Base-by-base conservation (phyloP, 495 filamentous ascomycete genomes). In the Xylaria sp. region DNA sequence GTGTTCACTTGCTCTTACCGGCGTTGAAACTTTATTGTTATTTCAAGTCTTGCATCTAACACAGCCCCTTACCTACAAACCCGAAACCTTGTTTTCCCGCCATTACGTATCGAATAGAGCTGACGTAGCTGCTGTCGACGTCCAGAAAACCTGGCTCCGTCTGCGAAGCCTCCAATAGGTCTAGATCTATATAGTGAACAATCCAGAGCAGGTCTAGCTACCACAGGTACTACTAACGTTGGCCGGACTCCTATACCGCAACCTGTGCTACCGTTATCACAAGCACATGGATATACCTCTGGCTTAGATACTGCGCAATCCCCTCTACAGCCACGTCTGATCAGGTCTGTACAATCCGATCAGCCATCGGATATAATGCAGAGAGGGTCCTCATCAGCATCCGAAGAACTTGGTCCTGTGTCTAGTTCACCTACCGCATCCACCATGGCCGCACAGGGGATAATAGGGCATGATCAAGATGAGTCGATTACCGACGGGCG, bases 401-500 rank as follows among this genome's bases (percentile, higher is more conserved):
- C 76, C 33, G 77, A 79, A 74, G 77, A 79, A 67, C 73, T 59
- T 41, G 77, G 75, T 31, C 77, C 77, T 33, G 73, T 75, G 65
- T 79, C 77, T 67, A 55, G 68, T 57, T 77, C 77, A 67, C 72
- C 77, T 33, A 50, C 40, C 26, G 75, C 72, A 4, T 33, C 70
- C 52, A 61, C 64, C n/a, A 79, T 79, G 77, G 72, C 75, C 66
- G 77, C 75, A 46, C 77, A 79, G 66, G 73, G 73, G 31, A 71
- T 79, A 37, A 68, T 79, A 67, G 72, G 73, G 24, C 77, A 77
- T 33, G 77, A 79, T 21, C 70, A 69, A 26, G 80, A 82, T 26
- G 73, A 77, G 24, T 65, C 68, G 1, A 71, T 80, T 21, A 67
- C 73, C 29, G 84, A 86, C 62, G 83, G 83, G 29, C 78, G 82